Conservation (phyloP, 345 rosid species). For the Mercurialis annua region DNA sequence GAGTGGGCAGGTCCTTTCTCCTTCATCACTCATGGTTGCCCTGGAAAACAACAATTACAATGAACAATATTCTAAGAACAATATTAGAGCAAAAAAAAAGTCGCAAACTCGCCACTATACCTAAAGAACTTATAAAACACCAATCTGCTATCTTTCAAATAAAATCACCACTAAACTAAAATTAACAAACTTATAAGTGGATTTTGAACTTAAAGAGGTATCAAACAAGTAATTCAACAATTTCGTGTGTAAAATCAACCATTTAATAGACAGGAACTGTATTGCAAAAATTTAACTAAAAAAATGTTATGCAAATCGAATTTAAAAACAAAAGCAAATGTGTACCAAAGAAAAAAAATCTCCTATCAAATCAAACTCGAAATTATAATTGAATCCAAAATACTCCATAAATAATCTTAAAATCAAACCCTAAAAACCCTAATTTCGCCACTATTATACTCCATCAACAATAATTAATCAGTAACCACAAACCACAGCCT, state of each 20-base stretch:
- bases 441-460: not conserved
- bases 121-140: not conserved
- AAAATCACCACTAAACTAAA: not conserved
- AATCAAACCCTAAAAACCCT: not conserved
- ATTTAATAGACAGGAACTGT: not conserved
- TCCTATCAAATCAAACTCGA: not conserved
- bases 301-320: not conserved
- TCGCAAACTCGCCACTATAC: not conserved
- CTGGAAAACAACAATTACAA: not conserved
- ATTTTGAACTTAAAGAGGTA: not conserved
- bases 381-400: not conserved
- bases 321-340: too few relatives aligned
- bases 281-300: not conserved
- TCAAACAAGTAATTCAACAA: not conserved
- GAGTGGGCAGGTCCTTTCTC: conserved; percentile 86
- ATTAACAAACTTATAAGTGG: not conserved
- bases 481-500: not conserved
- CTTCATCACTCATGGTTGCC: conserved; percentile 74
- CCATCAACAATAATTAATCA: not conserved
- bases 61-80: not conserved
- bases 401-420: not conserved
- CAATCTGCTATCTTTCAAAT: not conserved
- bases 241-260: not conserved
- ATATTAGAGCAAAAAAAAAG: not conserved
- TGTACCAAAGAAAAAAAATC: not conserved